Base-by-base conservation (phyloP, 495 filamentous ascomycete species). In the Aspergillus ostianus region DNA sequence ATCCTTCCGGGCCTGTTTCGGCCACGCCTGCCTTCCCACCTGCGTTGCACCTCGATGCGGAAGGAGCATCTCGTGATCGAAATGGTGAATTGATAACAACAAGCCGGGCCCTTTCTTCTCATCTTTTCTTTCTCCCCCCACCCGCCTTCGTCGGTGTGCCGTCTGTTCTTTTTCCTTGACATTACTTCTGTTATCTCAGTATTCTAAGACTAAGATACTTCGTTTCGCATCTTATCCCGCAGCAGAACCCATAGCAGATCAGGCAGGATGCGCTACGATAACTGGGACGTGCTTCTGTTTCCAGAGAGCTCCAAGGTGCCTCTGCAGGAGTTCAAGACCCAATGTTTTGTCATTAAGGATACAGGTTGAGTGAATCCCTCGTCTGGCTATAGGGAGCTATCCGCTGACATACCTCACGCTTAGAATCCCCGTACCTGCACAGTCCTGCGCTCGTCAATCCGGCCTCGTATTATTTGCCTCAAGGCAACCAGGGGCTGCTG, bases 201-300 rank as follows among this genome's bases (percentile, higher is more conserved):
- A 50, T 47, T 47, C 60, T 47, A 49, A 49, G 52, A 26, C 57
- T 47, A 50, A 58, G 57, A 56, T 27, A 58, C 57, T 65, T 61
- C 59, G 41, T 58, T 65, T 59, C 58, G 53, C 64, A 60, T 65
- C 50, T 53, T 61, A 59, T 55, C 46, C 46, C 52, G 32, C 51
- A 50, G 48, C 36, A 45, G 19, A 62, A n/a, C 46, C 21, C 29
- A 29, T 46, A 52, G 19, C 23, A 23, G 26, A 29, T 19, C 54
- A 47, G 17, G 44, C 67, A 70, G 26, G 10, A 95, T 95, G 91
- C 86, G 91, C 54, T 95, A 90, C 78, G 81, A 88, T 57, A 86
- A 88, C 64, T 94, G 91, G 92, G 92, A 95, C 68, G 81, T 93
- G 53, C 85, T 95, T 52, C 77, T 96, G 57, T 94, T 95, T 71